Base-by-base conservation (phyloP, 371 early-diverging fungal genomes). In the Funneliformis caledonium region DNA sequence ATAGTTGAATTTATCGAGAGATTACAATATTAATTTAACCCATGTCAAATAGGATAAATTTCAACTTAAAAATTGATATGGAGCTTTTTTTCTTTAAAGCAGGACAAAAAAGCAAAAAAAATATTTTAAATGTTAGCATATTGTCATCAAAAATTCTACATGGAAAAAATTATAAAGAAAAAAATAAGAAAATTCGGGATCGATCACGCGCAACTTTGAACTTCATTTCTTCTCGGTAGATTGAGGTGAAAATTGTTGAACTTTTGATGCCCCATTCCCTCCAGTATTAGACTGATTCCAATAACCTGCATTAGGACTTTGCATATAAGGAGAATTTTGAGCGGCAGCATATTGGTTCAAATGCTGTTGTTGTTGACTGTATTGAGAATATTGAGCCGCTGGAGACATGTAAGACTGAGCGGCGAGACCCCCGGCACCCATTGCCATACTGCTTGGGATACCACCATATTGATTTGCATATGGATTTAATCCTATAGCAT, bases 381-480 rank as follows among this genome's bases (percentile, higher is more conserved):
- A 65, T 79, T 79, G 80, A 33, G 80, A 52, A 76, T 76, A 76
- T 68, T 43, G 59, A 48, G 31, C 16, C 19, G 52, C 37, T 33
- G 78, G 14, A 22, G 76, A 62, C 69, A 79, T 79, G 59, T 79
- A 79, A 12, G 67, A 37, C 10, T 52, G 48, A n/a, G 76, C 52
- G 4, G 68, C 14, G 8, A 59, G 12, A 43, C 70, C 80, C 5
- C 59, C 16, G 6, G 70, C 16, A 14, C 65, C 45, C 59, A 79
- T 56, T 5, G 80, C 45, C 42, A 79, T 67, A 42, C 68, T 78
- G 48, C 31, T 68, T 48, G 78, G 48, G 7, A 68, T 14, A 52
- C 37, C 43, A 0, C 67, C 37, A 48, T 79, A 79, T 70, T 68
- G 69, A 59, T 33, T 42, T 26, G 22, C 8, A n/a, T 33, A 59